Conservation (phyloP, 1,139 yeast species). For the Suzukiozyma palmioleophila region DNA sequence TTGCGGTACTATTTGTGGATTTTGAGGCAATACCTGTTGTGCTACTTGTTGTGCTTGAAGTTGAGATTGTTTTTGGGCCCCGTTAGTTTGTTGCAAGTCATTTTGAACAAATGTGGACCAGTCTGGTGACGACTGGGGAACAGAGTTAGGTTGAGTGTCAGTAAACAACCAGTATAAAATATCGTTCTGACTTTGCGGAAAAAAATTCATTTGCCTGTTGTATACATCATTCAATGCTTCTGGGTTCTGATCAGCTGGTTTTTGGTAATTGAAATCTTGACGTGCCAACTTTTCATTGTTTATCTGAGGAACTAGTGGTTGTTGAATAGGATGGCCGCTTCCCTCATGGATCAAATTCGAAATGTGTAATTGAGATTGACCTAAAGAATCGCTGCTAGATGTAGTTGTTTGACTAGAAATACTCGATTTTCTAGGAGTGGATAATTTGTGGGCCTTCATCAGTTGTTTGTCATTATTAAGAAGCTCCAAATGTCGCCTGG, state of each 20-base stretch:
- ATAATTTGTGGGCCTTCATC: neutral
- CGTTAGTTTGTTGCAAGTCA: neutral
- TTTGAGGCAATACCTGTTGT: neutral
- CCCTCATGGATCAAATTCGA: constrained; percentile 16
- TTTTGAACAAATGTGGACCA: neutral
- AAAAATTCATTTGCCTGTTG: constrained; percentile 5
- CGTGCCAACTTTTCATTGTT: neutral
- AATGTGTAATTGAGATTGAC: constrained; percentile 17
- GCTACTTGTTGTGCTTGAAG: constrained; percentile 1
- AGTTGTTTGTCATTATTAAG: neutral
- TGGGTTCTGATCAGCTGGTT: neutral
- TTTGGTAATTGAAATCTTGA: neutral
- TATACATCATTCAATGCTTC: constrained; percentile 6
- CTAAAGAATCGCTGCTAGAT: constrained; percentile 2
- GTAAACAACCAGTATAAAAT: constrained; percentile 39
- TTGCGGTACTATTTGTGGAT: constrained; percentile 3
- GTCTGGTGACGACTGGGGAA: constrained; percentile 6
- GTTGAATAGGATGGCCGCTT: neutral
- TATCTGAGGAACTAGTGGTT: neutral
- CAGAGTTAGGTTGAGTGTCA: constrained; percentile 18
- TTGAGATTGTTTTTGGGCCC: constrained; percentile 1
- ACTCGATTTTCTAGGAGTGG: constrained; percentile 1
- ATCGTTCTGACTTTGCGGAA: constrained; percentile 28
- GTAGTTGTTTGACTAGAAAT: constrained; percentile 3
- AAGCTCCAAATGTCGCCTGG: constrained; percentile 26